Conservation (phyloP, 1,139 yeast genomes). For the Scheffersomyces cryptocercus region DNA sequence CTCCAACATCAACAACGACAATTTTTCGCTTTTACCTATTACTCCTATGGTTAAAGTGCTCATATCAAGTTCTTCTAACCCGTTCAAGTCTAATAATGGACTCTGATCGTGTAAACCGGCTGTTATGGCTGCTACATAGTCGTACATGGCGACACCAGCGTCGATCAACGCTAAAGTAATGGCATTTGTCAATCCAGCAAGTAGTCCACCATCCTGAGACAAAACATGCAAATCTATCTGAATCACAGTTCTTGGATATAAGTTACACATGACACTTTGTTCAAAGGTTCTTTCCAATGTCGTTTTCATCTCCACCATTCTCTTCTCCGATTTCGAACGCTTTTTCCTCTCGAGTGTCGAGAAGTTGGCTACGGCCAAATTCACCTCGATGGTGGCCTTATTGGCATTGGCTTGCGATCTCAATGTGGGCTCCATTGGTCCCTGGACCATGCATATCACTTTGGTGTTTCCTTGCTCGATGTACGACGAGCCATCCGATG, state of each 20-base stretch:
- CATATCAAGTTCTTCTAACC: conserved; percentile 81
- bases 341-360: conserved; percentile 77
- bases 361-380: conserved; percentile 75
- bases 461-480: conserved; percentile 93
- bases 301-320: conserved; percentile 75
- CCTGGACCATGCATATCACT: conserved; percentile 80
- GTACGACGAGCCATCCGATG: conserved; percentile 91
- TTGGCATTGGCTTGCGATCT: conserved; percentile 47
- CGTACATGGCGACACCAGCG: conserved; percentile 95
- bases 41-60: conserved; percentile 81
- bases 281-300: conserved; percentile 78
- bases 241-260: conserved; percentile 83
- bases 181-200: conserved; percentile 84
- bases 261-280: conserved; percentile 70
- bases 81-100: conserved; percentile 79
- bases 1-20: conserved; percentile 75
- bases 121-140: conserved; percentile 77
- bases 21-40: conserved; percentile 77
- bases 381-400: conserved; percentile 62
- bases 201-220: conserved; percentile 87
- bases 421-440: conserved; percentile 81
- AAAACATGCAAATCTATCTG: conserved; percentile 73
- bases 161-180: conserved; percentile 87
- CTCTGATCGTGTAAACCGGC: conserved; percentile 78
- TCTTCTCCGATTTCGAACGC: conserved; percentile 59